Evolutionary conservation across 345 rosid genomes (phyloP).

Genomic region (Boechera retrofracta): DNA sequence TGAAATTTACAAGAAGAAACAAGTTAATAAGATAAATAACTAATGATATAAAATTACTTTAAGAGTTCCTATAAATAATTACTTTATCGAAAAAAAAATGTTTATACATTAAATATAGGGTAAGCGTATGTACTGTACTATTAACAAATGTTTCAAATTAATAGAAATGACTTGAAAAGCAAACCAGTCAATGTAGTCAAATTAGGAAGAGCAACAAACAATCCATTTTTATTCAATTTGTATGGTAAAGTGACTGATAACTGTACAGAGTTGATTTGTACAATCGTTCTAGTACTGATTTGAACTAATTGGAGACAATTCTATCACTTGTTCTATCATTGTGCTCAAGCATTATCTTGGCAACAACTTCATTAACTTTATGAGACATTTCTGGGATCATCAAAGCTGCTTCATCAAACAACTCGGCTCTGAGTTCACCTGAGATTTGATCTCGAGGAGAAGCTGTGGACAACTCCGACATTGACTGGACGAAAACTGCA

Average conservation of each 20-base stretch:
- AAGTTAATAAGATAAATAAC: not conserved
- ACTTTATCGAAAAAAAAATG: not conserved
- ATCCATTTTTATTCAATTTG: conserved; percentile 21
- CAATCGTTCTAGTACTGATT: conserved; percentile 4
- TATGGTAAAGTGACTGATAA: conserved; percentile 1
- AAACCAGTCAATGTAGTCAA: conserved; percentile 11
- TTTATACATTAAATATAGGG: not conserved
- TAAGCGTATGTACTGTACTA: not conserved
- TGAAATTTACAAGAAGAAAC: conserved; percentile 3
- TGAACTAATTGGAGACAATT: not conserved
- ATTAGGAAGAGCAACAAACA: conserved; percentile 3
- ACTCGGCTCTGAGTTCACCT: conserved; percentile 44
- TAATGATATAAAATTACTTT: not conserved
- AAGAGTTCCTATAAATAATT: not conserved
- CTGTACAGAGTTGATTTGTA: conserved; percentile 31
- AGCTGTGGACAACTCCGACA: conserved; percentile 48
- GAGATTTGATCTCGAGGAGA: conserved; percentile 49
- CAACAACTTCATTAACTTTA: conserved; percentile 52
- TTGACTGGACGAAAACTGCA: conserved; percentile 45
- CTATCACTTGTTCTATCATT: conserved; percentile 22
- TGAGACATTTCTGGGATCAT: conserved; percentile 58
- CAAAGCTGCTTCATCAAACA: conserved; percentile 53
- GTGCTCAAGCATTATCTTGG: conserved; percentile 42
- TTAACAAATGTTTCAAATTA: not conserved
- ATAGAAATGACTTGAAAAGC: not conserved